Base-by-base conservation (phyloP, 148 eudicot genomes). In the Amaranthus hypochondriacus region DNA sequence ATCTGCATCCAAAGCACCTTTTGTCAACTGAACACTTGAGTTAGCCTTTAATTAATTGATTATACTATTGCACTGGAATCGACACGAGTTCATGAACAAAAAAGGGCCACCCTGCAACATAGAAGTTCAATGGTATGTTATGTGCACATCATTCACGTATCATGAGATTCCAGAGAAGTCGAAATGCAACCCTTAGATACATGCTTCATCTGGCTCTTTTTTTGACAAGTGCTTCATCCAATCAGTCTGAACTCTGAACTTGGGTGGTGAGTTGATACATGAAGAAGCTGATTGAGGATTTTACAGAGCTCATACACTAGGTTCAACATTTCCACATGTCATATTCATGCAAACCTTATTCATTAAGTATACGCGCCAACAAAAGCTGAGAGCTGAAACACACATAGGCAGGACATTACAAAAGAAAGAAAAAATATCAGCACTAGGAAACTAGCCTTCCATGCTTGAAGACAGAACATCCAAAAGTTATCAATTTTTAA, bases 211-310 rank as follows among this genome's bases (percentile, higher is more conserved):
- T 13, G 28, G 50, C 61, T 18, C 56, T 48, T 5, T 12, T 39
- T 58, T 62, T 73, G 68, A 73, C 9, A 47, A 15, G 61, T 72
- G 68, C 66, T 73, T 21, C n/a, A 51, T 9, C 39, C 2, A 28
- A 52, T 6, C 62, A 48, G 66, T 9, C 75, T 7, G 21, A 47
- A 48, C 67, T 28, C 39, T 28, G 39, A 28, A 28, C 39, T 28
- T 28, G 39, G 39, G 39, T 28, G 39, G 39, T 28, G 39, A 28
- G 39, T 51, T 58, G 42, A 42, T 48, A 50, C 51, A 39, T 60
- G 54, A 11, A 61, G 42, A 60, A 48, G 14, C 11, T 7, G 28
- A 11, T 13, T 48, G 2, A 42, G 67, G 47, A 73, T 11, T 49
- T 62, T 48, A 9, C 6, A 42, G 18, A 59, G 56, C 7, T 48